Evolutionary conservation across 2,329 filamentous ascomycete species (phyloP).

Genomic region (Talaromyces sp.): DNA sequence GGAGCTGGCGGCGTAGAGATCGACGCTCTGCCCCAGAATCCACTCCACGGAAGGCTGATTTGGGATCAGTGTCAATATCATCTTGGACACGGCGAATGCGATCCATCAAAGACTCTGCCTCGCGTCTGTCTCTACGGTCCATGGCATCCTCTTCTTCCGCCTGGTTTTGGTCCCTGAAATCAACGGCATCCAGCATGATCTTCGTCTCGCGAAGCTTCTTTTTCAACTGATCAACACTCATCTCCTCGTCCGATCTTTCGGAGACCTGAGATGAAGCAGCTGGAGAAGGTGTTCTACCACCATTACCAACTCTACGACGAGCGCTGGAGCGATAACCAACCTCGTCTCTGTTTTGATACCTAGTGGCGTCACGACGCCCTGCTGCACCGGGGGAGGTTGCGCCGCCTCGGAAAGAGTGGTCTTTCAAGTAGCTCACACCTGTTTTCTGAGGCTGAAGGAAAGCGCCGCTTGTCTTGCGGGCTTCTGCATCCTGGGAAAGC

Average conservation of each 20-base stretch:
- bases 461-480: conserved; percentile 82
- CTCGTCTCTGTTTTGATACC: conserved; percentile 95
- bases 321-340: conserved; percentile 92
- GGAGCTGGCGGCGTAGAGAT: conserved; percentile 81
- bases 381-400: conserved; percentile 53
- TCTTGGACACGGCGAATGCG: conserved; percentile 88
- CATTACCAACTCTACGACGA: conserved; percentile 72
- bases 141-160: conserved; percentile 88
- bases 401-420: conserved; percentile 76
- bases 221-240: conserved; percentile 78
- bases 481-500: conserved; percentile 83
- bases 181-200: conserved; percentile 89
- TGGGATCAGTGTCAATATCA: conserved; percentile 88
- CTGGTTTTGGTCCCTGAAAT: conserved; percentile 88
- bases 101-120: conserved; percentile 90
- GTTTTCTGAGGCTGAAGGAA: conserved; percentile 91
- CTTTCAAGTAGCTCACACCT: conserved; percentile 97
- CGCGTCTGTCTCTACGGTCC: conserved; percentile 82
- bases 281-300: conserved; percentile 71
- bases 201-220: conserved; percentile 95
- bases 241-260: conserved; percentile 68
- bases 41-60: conserved; percentile 63
- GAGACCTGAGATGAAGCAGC: conserved; percentile 64
- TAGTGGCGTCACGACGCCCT: conserved; percentile 85
- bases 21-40: conserved; percentile 88